Base-by-base conservation (phyloP, 2,329 filamentous ascomycete species). In the Sphaerulina vaccinii region DNA sequence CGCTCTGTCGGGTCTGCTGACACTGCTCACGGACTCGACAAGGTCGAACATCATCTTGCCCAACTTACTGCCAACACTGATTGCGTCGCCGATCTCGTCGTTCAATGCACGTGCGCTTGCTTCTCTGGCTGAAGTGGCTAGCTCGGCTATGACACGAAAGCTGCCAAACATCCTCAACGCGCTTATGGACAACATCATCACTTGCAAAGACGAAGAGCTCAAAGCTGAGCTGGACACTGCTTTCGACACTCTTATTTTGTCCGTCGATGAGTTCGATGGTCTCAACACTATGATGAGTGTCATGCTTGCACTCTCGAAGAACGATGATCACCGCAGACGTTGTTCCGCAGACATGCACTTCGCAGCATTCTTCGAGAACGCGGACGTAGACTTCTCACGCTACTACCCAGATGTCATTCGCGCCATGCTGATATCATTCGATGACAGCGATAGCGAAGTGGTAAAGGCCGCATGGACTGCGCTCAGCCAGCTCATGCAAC, bases 381-480 rank as follows among this genome's bases (percentile, higher is more conserved):
- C 88, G 7, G 82, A 87, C 19, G 80, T 96, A 22, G 93, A 99
- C 73, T 96, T 95, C 72, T 95, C 92, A 22, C 82, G 92, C 44
- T 99, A 97, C 76, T 90, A 96, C 70, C 91, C 92, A 66, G 92
- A 99, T 65, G 87, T 99, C 47, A 90, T 99, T 65, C 87, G 92
- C 11, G 86, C 88, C 3, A 76, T 99, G 47, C 82, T 99, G 50
- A 87, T 95, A 60, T 91, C 90, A 0, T 99, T 99, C 66, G 90
- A 93, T 65, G 93, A 99, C 64, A 73, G 82, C 47, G 93, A 97
- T 65, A 72, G 73, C 55, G 84, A 86, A 18, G 92, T 97, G 3
- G 87, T 97, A 65, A 95, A 95, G 75, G 82, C 89, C 38, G 84
- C 92, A 18, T 97, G 91, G 91, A 79, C 83, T 49, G 92, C 91